Evolutionary conservation across 805 yeast species (phyloP).

Genomic region (Lipomyces spencermartinsiae): DNA sequence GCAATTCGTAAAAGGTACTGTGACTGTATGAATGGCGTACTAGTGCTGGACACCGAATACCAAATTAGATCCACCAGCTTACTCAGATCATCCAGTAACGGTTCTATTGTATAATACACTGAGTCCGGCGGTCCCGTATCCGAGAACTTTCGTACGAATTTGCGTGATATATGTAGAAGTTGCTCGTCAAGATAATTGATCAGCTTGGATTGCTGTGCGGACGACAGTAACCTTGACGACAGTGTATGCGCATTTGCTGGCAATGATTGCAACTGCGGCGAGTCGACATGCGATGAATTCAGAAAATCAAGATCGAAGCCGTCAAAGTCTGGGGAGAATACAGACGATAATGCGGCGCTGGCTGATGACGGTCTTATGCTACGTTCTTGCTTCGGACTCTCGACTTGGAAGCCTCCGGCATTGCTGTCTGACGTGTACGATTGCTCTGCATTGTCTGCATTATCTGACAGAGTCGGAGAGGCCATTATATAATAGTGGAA

Average conservation of each 20-base stretch:
- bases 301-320: conserved; percentile 24
- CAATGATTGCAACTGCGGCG: conserved; percentile 23
- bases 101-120: conserved; percentile 41
- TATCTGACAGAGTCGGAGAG: background rate
- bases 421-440: background rate
- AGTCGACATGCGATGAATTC: background rate
- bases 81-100: conserved; percentile 55
- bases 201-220: conserved; percentile 61
- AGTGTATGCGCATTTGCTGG: background rate
- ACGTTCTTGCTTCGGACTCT: background rate
- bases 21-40: conserved; percentile 59
- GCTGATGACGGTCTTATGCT: conserved; percentile 7
- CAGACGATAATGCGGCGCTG: conserved; percentile 16
- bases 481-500: background rate
- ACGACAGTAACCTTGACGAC: no score
- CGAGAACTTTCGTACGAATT: conserved; percentile 53
- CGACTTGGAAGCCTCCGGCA: conserved; percentile 20
- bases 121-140: conserved; percentile 15
- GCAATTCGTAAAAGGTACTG: conserved; percentile 67
- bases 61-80: conserved; percentile 63
- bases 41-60: conserved; percentile 56
- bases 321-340: conserved; percentile 32
- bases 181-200: conserved; percentile 61
- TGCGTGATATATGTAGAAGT: conserved; percentile 60
- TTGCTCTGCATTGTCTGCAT: background rate